phyloP scores from a whole-genome alignment of 768 basidiomycete genomes.

The Exsudoporus frostii region DNA sequence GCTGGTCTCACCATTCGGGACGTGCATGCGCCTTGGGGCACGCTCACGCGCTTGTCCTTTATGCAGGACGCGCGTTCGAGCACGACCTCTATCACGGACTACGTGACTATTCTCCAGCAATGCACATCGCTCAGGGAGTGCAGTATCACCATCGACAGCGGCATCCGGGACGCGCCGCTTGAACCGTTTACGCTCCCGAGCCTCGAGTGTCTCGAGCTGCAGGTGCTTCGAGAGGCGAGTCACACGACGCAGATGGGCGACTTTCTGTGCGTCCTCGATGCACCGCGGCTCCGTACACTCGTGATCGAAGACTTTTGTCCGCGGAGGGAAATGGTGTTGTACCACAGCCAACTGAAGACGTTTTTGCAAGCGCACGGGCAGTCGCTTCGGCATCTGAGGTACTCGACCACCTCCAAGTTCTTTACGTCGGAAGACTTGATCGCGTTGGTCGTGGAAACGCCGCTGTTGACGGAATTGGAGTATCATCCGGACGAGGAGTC shows the following conservation, averaged over 20 bases:
- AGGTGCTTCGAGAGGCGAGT: slow-evolving; percentile 12
- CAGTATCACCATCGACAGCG: slow-evolving; percentile 13
- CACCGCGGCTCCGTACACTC: slow-evolving; percentile 15
- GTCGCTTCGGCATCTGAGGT: slow-evolving; percentile 14
- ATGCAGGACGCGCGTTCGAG: slow-evolving; percentile 25
- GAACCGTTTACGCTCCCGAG: slow-evolving; percentile 11
- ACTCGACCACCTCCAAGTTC: slow-evolving; percentile 15
- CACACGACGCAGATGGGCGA: slow-evolving; percentile 20
- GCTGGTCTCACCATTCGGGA: slow-evolving; percentile 16
- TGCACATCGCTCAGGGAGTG: slow-evolving; percentile 24
- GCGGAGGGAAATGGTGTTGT: slow-evolving; percentile 7
- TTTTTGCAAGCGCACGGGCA: slow-evolving; percentile 14
- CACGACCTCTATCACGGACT: slow-evolving; percentile 19
- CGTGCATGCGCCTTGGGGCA: slow-evolving; percentile 15
- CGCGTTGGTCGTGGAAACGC: slow-evolving; percentile 14
- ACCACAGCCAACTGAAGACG: slow-evolving; percentile 11
- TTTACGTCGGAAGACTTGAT: slow-evolving; percentile 20
- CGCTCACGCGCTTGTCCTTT: slow-evolving; percentile 20
- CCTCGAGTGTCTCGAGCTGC: slow-evolving; percentile 19
- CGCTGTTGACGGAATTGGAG: slow-evolving; percentile 19
- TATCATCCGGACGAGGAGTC: slow-evolving; percentile 23
- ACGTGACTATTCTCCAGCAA: slow-evolving; percentile 16
- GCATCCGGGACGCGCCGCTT: slow-evolving; percentile 3
- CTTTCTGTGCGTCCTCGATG: slow-evolving; percentile 12
- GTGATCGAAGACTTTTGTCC: slow-evolving; percentile 20